Evolutionary conservation across 129 eudicot species (phyloP), one percentile per base, ranked within the genome.

Genomic region (Scalesia atractyloides): DNA sequence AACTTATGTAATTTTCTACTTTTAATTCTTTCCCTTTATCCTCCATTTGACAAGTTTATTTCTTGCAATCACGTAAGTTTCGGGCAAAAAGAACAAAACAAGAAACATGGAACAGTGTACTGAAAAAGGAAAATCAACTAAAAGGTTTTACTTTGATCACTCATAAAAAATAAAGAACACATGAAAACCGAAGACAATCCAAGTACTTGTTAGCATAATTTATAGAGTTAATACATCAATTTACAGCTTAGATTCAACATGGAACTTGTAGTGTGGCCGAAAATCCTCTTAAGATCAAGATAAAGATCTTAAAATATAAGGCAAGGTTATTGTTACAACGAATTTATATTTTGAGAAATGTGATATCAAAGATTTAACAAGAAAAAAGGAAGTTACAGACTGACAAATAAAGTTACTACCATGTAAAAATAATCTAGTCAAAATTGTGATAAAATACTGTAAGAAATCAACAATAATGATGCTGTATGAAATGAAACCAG

Each of bases 381-480:
- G 48, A 20, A 72, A 54, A 71, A 20, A 33, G 16, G 5, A 72
- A 41, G 36, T 70, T 20, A 19, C 52, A 13, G 57, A 57, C 19
- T 70, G 20, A 19, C 52, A 39, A n/a, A 10, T 57, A 37, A 57
- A 19, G 24, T 9, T 54, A 71, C 66, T 7, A 19, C 66, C 76
- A 71, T 17, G 1, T 56, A 56, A 71, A 36, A 12, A 22, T 39
- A 54, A 56, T 59, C 56, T 14, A 56, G 66, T 39, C 54, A 26
- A 59, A 59, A 59, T 62, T 20, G 7, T 14, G 22, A 62, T 7
- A 62, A 6, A 62, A 6, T 12, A 12, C 19, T 44, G 30, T 60
- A 20, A 72, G 30, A 63, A 49, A 73, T 15, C 47, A 74, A 65
- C 47, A n/a, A 64, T 64, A 39, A 39, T 64, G 43, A 74, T 64